Evolutionary conservation across 2,329 filamentous ascomycete genomes (phyloP).

Genomic region (Diaporthe ampelina): DNA sequence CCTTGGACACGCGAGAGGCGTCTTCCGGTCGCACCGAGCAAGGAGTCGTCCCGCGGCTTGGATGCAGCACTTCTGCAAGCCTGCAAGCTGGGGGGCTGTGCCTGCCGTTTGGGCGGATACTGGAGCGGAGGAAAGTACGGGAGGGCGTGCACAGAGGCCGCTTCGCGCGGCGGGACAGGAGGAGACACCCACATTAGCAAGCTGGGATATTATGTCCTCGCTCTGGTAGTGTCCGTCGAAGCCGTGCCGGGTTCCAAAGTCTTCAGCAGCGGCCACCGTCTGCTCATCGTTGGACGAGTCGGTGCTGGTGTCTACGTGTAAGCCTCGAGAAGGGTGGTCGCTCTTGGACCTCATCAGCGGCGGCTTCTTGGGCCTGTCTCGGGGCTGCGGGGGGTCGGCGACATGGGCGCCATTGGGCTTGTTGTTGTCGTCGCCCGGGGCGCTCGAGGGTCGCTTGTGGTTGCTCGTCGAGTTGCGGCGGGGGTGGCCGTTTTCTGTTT

Average conservation of each 20-base stretch:
- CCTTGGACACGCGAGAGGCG: not conserved
- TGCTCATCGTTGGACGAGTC: constrained; percentile 50
- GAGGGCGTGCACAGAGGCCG: not conserved
- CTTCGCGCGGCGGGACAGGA: not conserved
- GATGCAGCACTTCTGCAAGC: not conserved
- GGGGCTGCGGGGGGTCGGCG: constrained; percentile 39
- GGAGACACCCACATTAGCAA: constrained; percentile 77
- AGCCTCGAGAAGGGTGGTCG: constrained; percentile 55
- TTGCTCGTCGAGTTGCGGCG: constrained; percentile 35
- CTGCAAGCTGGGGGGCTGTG: not conserved
- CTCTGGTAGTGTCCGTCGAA: constrained; percentile 95
- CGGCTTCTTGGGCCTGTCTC: constrained; percentile 57
- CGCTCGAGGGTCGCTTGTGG: constrained; percentile 60
- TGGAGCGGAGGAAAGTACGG: not conserved
- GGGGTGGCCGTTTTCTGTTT: constrained; percentile 39
- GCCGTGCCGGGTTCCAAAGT: constrained; percentile 79
- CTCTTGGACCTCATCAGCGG: constrained; percentile 70
- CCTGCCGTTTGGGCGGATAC: not conserved
- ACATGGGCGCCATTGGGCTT: constrained; percentile 47
- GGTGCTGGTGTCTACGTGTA: constrained; percentile 50
- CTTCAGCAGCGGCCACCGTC: constrained; percentile 58
- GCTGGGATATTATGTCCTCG: constrained; percentile 86
- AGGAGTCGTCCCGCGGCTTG: not conserved
- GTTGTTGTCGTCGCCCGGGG: constrained; percentile 57
- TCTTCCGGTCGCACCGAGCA: not conserved